These are phyloP conservation scores for Leishmania mexicana DNA, from an alignment of 208 protist species.

Conservation along the genomic window DNA sequence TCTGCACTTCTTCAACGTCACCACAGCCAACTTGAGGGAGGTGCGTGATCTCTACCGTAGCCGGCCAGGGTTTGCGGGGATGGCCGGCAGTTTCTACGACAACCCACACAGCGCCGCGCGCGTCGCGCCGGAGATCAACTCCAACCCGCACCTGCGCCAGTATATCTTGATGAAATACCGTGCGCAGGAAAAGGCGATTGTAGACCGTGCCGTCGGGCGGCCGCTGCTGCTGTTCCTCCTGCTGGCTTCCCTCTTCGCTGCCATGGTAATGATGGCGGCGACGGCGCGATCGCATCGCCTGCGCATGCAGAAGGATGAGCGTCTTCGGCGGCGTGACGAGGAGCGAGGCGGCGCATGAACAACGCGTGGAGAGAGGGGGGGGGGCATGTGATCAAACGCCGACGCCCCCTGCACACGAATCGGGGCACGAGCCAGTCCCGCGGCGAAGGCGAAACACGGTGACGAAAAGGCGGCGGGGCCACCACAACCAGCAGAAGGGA, in stretches of 20 bases:
- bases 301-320: constrained; percentile 20
- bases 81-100: constrained; percentile 54
- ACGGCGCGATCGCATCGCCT: constrained; percentile 5
- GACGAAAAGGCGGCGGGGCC: neutral
- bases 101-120: constrained; percentile 27
- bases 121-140: constrained; percentile 25
- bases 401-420: neutral
- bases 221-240: constrained; percentile 29
- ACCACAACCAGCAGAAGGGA: neutral
- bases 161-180: constrained; percentile 49
- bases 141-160: constrained; percentile 33
- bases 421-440: neutral
- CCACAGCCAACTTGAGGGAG: constrained; percentile 10
- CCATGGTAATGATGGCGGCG: constrained; percentile 17
- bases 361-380: neutral
- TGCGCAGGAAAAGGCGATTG: constrained; percentile 38
- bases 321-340: constrained; percentile 1
- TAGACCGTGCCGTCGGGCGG: constrained; percentile 38
- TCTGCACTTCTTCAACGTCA: constrained; percentile 22
- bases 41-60: constrained; percentile 31
- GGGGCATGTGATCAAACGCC: neutral
- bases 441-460: neutral
- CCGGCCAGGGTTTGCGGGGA: constrained; percentile 42
- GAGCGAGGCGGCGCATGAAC: constrained; percentile 24
- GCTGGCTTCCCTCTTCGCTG: constrained; percentile 5